A percentile compares a stretch with the other conserved stretches of the same genome.
Conservation (phyloP, 306 rosid genomes). For the Medicago ruthenica region DNA sequence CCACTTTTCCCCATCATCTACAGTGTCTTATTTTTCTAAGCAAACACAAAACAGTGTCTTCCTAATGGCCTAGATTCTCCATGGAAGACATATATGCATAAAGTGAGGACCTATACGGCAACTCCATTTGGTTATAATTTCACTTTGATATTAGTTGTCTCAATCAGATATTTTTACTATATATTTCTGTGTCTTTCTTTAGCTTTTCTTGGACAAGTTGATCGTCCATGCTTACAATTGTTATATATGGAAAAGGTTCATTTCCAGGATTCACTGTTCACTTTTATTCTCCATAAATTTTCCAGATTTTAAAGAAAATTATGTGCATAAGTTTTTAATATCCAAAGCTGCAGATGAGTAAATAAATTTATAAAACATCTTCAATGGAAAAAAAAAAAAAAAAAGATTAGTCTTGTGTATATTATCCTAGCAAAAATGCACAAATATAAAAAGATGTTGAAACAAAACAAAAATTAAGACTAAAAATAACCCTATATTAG, state of each 20-base stretch:
- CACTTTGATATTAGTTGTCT: constrained; percentile 39
- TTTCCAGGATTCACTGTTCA: constrained; percentile 22
- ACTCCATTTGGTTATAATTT: constrained; percentile 35
- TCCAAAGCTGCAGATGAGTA: background rate
- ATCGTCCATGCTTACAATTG: constrained; percentile 31
- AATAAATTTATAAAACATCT: constrained; percentile 6
- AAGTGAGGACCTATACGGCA: constrained; percentile 15
- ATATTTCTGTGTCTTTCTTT: constrained; percentile 35
- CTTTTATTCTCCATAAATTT: constrained; percentile 4
- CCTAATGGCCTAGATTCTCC: constrained; percentile 38
- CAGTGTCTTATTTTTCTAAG: background rate
- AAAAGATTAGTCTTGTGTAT: too few relatives aligned
- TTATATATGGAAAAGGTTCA: constrained; percentile 28
- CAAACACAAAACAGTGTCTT: constrained; percentile 13
- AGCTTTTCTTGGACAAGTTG: constrained; percentile 40
- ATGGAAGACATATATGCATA: constrained; percentile 2
- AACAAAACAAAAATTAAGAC: background rate
- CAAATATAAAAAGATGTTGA: too few relatives aligned
- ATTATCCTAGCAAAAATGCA: too few relatives aligned
- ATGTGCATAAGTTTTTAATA: background rate
- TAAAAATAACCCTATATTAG: background rate
- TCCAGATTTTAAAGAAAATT: background rate
- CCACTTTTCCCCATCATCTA: background rate
- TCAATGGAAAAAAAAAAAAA: background rate
- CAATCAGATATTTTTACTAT: constrained; percentile 26